Base-by-base conservation (phyloP, 768 basidiomycete genomes). In the Trametes maxima region DNA sequence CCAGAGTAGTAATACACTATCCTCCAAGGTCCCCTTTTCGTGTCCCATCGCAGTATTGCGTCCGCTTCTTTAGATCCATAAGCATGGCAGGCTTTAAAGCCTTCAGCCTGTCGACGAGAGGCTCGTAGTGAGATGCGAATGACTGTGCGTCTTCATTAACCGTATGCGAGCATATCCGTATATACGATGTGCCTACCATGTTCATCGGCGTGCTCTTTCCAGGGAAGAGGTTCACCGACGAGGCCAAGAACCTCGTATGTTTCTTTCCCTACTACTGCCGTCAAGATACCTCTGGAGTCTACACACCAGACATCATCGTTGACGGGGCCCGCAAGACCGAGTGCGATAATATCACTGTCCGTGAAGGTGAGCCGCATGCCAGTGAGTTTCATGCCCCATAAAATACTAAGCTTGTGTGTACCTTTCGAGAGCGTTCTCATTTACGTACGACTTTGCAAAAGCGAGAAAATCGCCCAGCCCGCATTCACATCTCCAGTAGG, bases 261-360 rank as follows among this genome's bases (percentile, higher is more conserved):
- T 17, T 76, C 74, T 69, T 85, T 85, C 44, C 77, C 77, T 5
- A 86, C 77, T 24, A 76, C 82, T 19, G 90, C 69, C 0, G 85
- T 85, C 60, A 91, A 71, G 45, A 85, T 65, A 3, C 86, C 85
- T 17, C 86, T 81, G 2, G 79, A 76, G 66, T 90, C 88, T 57
- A 90, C 76, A 67, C 86, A 88, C 90, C 90, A 92, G 2, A 78
- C 79, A 61, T 89, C 88, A 33, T 85, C 82, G 5, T 69, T 65
- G 7, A 54, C 57, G 13, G 60, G 24, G 11, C 59, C 57, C 0
- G 67, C 54, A 10, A 62, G 24, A 11, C 68, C 69, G 3, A 65
- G 7, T 2, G 67, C 70, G 7, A 65, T 14, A 3, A 71, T 39
- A 21, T 63, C 54, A 21, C 69, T 70, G 17, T n/a, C 1, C 35